Conservation (phyloP, 345 rosid genomes). For the Chamaenerion angustifolium region DNA sequence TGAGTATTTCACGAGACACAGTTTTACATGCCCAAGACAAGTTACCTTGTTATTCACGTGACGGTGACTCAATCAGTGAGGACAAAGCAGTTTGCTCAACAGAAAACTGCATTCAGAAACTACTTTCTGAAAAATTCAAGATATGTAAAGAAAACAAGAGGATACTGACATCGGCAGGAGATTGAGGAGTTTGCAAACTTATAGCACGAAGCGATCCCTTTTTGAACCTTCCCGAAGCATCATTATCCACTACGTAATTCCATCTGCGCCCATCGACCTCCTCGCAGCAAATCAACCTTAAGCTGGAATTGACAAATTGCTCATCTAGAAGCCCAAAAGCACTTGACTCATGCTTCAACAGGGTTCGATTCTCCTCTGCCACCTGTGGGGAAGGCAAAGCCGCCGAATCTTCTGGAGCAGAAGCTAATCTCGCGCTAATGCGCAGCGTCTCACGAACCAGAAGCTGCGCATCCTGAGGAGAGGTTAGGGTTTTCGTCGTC, state of each 20-base stretch:
- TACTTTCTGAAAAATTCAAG: not conserved
- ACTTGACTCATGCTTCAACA: constrained; percentile 3
- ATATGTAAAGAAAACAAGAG: not conserved
- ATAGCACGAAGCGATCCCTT: constrained; percentile 69
- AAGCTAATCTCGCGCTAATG: constrained; percentile 74
- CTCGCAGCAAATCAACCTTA: constrained; percentile 76
- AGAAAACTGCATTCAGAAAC: too few species aligned
- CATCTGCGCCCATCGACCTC: constrained; percentile 81
- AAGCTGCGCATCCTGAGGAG: constrained; percentile 46
- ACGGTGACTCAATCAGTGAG: too few species aligned
- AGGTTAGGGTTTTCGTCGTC: constrained; percentile 16
- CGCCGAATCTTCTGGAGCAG: constrained; percentile 22
- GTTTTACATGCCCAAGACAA: too few species aligned
- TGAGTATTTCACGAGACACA: too few species aligned
- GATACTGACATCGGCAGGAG: constrained; percentile 55
- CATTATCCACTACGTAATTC: constrained; percentile 69
- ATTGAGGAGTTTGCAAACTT: constrained; percentile 54
- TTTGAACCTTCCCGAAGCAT: constrained; percentile 37
- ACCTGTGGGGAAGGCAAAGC: constrained; percentile 4
- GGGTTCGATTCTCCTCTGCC: not conserved
- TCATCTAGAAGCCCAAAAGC: constrained; percentile 21
- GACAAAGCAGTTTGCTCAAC: too few species aligned
- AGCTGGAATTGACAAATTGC: constrained; percentile 37
- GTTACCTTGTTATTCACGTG: too few species aligned
- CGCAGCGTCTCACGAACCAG: constrained; percentile 95